These are phyloP conservation scores for Globisporangium takayamanum DNA, from an alignment of 352 stramenopile species.

Conservation along the genomic window DNA sequence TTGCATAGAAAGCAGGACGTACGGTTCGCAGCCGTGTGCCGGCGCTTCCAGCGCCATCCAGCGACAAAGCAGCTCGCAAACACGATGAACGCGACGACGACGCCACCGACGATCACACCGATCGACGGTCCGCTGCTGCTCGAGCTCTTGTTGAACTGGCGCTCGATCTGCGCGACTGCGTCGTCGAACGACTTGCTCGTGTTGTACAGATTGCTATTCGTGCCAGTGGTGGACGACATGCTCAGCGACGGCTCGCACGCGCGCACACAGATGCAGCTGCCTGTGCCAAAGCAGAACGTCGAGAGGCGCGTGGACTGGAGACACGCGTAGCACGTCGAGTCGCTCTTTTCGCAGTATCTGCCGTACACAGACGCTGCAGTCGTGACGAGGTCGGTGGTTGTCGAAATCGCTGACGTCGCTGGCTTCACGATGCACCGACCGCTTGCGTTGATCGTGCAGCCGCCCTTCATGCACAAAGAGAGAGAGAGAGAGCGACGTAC, in stretches of 20 bases:
- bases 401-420: constrained; percentile 21
- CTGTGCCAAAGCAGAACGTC: constrained; percentile 37
- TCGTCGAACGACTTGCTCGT: no score
- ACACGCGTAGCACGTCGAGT: constrained; percentile 50
- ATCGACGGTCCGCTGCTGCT: no score
- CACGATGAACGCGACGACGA: no score
- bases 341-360: constrained; percentile 49
- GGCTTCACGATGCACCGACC: constrained; percentile 18
- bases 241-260: constrained; percentile 27
- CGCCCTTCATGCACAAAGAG: neutral
- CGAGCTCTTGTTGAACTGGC: no score
- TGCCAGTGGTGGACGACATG: neutral
- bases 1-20: no score
- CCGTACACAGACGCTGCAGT: constrained; percentile 55
- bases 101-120: no score
- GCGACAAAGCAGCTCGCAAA: no score
- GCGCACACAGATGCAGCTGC: constrained; percentile 60
- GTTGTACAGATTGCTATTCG: neutral
- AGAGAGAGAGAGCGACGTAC: neutral
- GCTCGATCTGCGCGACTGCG: no score
- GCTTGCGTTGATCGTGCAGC: neutral
- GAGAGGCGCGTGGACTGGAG: constrained; percentile 19
- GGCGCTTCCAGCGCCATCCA: no score
- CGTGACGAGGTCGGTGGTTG: constrained; percentile 36
- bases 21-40: no score